phyloP scores from a whole-genome alignment of 1,284 basidiomycete species.

The Fomitiporia mediterranea region DNA sequence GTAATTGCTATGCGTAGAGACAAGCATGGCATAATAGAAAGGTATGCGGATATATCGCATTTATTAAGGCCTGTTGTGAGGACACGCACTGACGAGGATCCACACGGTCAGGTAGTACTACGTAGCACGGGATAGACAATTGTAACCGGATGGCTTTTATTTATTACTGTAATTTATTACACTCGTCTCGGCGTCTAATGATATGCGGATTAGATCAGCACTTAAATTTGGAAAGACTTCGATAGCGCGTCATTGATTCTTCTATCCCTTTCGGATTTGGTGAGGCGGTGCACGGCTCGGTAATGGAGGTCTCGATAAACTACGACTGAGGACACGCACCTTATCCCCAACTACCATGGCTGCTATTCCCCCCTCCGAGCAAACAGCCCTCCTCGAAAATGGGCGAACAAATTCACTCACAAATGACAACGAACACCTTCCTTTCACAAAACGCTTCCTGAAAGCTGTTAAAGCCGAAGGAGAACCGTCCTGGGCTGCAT shows the following conservation, averaged over 20 bases:
- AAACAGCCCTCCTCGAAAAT: slow-evolving; percentile 43
- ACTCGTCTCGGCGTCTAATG: no score
- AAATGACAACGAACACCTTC: slow-evolving; percentile 20
- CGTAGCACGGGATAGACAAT: no score
- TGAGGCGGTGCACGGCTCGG: no score
- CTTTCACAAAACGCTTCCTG: slow-evolving; percentile 37
- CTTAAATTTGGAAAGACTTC: no score
- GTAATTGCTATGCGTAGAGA: slow-evolving; percentile 46
- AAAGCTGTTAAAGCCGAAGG: slow-evolving; percentile 50
- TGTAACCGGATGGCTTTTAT: no score
- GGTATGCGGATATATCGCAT: slow-evolving; percentile 55
- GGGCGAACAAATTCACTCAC: slow-evolving; percentile 32
- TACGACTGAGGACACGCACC: slow-evolving; percentile 2
- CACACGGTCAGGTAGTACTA: no score
- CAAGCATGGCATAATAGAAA: slow-evolving; percentile 41
- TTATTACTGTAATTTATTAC: no score
- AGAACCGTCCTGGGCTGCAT: slow-evolving; percentile 57
- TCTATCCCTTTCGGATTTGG: no score
- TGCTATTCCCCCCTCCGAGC: slow-evolving; percentile 25
- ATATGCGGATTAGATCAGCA: no score
- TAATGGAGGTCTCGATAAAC: background rate
- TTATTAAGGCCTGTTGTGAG: slow-evolving; percentile 35
- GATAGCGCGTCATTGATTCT: no score
- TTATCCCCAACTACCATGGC: slow-evolving; percentile 28
- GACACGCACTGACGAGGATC: slow-evolving; percentile 47